Percentiles rank a stretch among this genome's conserved stretches.
These are phyloP conservation scores for Eucalyptus urophylla DNA, from an alignment of 345 rosid genomes.

Conservation along the genomic window DNA sequence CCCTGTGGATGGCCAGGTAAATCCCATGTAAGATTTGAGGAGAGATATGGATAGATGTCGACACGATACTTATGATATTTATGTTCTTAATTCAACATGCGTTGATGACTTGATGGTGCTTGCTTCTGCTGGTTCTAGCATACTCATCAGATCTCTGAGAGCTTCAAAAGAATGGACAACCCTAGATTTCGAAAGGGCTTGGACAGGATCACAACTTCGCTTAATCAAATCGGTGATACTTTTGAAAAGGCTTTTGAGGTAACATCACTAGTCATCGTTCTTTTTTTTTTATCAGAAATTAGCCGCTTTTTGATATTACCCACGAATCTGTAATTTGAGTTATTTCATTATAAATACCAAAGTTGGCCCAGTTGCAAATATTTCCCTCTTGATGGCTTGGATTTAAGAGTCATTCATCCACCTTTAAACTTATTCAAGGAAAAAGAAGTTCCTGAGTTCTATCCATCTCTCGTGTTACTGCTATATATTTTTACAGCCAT, in stretches of 20 bases:
- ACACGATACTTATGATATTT: not conserved
- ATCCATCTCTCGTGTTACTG: not conserved
- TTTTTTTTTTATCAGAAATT: not conserved
- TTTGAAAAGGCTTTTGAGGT: slow-evolving; percentile 92
- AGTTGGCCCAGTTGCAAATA: not conserved
- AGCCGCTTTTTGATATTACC: not conserved
- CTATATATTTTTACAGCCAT: not conserved
- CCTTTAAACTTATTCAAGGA: not conserved
- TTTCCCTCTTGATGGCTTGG: not conserved
- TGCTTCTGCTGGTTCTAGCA: slow-evolving; percentile 3
- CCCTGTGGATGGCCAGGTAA: slow-evolving; percentile 31
- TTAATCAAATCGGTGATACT: slow-evolving; percentile 76
- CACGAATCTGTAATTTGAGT: not conserved
- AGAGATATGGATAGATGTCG: not conserved
- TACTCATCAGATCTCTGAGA: slow-evolving; percentile 17
- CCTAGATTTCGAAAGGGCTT: slow-evolving; percentile 62
- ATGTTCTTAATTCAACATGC: not conserved
- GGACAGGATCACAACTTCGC: slow-evolving; percentile 60
- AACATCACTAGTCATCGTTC: not conserved
- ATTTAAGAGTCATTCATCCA: not conserved
- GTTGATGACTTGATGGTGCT: not conserved
- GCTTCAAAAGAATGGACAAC: slow-evolving; percentile 44
- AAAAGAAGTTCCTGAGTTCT: not conserved
- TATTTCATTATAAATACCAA: not conserved
- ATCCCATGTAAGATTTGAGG: not conserved